Evolutionary conservation across 2,329 filamentous ascomycete genomes (phyloP), one percentile per base, ranked within the genome.

Genomic region (Penicillium sp.): DNA sequence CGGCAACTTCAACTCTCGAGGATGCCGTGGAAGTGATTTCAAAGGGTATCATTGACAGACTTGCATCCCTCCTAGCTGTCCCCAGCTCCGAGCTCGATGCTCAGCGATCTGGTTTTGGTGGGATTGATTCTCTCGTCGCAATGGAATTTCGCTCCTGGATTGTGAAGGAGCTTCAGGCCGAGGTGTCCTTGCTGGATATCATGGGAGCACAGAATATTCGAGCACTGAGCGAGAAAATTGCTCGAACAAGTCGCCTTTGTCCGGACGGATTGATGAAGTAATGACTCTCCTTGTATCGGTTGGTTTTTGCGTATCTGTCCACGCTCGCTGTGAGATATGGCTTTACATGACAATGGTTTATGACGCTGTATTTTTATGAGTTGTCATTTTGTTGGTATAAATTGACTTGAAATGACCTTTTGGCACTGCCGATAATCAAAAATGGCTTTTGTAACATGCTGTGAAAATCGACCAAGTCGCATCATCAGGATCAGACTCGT

Each of bases 71-170:
- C 11, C 46, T 61, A 9, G 54, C 48, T 7, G 49, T 56, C 13
- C 46, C 56, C 1, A 33, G 35, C 4, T 56, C 59, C 1, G 54
- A 57, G 10, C 37, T 60, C 9, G 50, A 59, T 31, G 31, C 36
- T 6, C 50, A 52, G 17, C 41, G 45, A 8, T 52, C 57, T 13
- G 45, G 50, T 2, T 50, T 50, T 20, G 48, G 49, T 12, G 38
- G 45, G 8, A 57, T 60, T 27, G 57, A 60, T 23, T 57, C 54
- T 2, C 46, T 60, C 9, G 49, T 60, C 13, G 53, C 55, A 4
- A 56, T 60, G 49, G 57, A 59, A 31, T 60, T 60, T 27, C 44
- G 50, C 11, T 56, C 45, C 1, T 60, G 56, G 57, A 46, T 59
- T 10, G 42, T 49, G 6, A 59, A 55, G 16, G 52, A 57, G 15